phyloP scores from a whole-genome alignment of 2,329 filamentous ascomycete species.

The Aspergillus calidoustus region DNA sequence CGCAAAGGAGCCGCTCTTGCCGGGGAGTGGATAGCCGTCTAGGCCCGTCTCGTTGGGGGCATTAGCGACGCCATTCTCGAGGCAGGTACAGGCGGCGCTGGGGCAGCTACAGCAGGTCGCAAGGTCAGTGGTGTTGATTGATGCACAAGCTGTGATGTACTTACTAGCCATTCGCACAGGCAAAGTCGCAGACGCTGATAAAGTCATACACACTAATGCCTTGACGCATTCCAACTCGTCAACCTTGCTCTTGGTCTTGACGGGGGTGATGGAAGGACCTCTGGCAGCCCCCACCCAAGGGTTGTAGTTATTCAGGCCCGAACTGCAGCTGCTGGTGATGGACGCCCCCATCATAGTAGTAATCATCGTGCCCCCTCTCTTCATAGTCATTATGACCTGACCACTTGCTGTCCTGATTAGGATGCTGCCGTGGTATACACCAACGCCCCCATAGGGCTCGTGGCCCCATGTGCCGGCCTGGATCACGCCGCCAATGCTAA shows the following conservation, averaged over 20 bases:
- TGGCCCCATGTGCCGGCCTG: conserved; percentile 26
- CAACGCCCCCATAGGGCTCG: conserved; percentile 32
- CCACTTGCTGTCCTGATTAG: conserved; percentile 25
- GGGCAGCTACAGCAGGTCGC: conserved; percentile 24
- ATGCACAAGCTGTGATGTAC: too few species aligned
- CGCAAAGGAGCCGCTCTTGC: conserved; percentile 22
- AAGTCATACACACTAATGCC: conserved; percentile 1
- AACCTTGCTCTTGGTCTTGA: conserved; percentile 11
- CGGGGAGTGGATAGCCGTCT: conserved; percentile 24
- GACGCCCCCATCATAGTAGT: conserved; percentile 24
- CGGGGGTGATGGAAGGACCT: neutral
- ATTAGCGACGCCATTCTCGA: conserved; percentile 17
- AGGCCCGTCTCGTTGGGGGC: conserved; percentile 11
- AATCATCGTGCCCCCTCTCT: conserved; percentile 22
- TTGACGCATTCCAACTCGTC: conserved; percentile 26
- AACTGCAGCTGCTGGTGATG: conserved; percentile 28
- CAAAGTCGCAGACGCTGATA: conserved; percentile 18
- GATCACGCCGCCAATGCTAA: conserved; percentile 33
- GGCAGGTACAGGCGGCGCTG: conserved; percentile 29
- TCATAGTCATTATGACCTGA: conserved; percentile 27
- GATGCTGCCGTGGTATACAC: conserved; percentile 37
- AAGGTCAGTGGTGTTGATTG: too few species aligned
- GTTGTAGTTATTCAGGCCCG: conserved; percentile 38
- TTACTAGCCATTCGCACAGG: conserved; percentile 22
- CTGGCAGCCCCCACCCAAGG: conserved; percentile 34